Base-by-base conservation (phyloP, 2,329 filamentous ascomycete genomes). In the Aspergillus uvarum region DNA sequence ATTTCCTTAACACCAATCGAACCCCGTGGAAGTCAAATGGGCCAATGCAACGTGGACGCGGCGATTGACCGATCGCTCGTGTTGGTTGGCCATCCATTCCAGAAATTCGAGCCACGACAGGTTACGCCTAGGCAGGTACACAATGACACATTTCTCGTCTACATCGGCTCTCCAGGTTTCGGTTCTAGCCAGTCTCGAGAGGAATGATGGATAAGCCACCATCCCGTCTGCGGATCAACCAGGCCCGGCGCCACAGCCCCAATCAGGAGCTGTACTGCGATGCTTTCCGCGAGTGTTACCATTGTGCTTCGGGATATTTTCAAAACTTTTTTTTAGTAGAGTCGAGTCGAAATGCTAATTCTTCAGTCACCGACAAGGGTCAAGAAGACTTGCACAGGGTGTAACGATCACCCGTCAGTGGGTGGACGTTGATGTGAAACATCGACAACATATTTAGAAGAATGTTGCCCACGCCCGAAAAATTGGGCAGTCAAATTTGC, bases 101-200 rank as follows among this genome's bases (percentile, higher is more conserved):
- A 59, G 59, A 59, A 63, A 54, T 24, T 54, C 53, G 56, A 61
- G 55, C 49, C n/a, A 24, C 32, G 49, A 55, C 38, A 42, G 16
- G 16, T 38, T 38, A 47, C 44, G 50, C 26, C 54, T 53, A 53
- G 32, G 51, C 32, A 53, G 38, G 38, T 44, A 44, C 38, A 44
- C 38, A 19, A 44, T 44, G 38, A 44, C 38, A 44, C 38, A 44
- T 19, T 44, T 16, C 6, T 44, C 38, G 16, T 12, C 11, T 16
- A 35, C 14, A 35, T 35, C 32, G 32, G 14, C 32, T 35, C 32
- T 35, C 32, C 32, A 12, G 32, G 12, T 16, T 35, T 16, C 26
- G 26, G 26, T 35, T 35, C 32, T 35, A 44, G 38, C 7, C n/a
- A 16, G 38, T 19, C 38, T 7, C 14, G 4, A 12, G 38, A 16